A percentile compares a stretch with the other conserved stretches of the same genome.
phyloP scores from a whole-genome alignment of 768 basidiomycete species.

The Kockovaella imperatae region DNA sequence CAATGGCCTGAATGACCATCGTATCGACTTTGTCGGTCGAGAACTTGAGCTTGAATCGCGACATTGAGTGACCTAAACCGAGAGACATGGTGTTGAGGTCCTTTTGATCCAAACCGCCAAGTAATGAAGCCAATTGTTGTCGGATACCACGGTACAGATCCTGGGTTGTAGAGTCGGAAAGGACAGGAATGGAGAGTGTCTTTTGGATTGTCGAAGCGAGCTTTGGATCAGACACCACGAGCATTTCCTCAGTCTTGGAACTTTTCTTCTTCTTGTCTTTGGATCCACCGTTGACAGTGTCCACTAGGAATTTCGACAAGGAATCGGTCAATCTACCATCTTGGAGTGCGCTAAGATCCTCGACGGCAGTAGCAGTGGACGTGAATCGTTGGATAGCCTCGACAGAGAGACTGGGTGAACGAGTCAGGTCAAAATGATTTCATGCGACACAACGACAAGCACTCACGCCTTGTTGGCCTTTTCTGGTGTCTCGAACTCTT shows the following conservation, averaged over 20 bases:
- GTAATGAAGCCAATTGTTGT: constrained; percentile 70
- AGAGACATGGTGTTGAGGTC: constrained; percentile 96
- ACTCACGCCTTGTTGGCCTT: constrained; percentile 83
- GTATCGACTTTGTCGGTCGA: constrained; percentile 99
- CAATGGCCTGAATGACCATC: constrained; percentile 98
- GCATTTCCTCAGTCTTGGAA: constrained; percentile 62
- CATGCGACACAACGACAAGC: constrained; percentile 1
- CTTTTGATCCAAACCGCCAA: constrained; percentile 59
- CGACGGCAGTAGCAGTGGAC: constrained; percentile 91
- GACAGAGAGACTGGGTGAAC: constrained; percentile 64
- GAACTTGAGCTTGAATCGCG: constrained; percentile 97
- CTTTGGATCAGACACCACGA: constrained; percentile 78
- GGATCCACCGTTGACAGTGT: constrained; percentile 29
- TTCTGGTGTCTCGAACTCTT: constrained; percentile 89
- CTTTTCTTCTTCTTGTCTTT: constrained; percentile 66
- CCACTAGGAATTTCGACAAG: constrained; percentile 75
- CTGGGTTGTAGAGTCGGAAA: constrained; percentile 52
- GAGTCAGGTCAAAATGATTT: neutral
- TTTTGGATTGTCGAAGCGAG: constrained; percentile 83
- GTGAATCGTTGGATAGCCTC: constrained; percentile 94
- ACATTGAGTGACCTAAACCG: constrained; percentile 93
- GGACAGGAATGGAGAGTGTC: constrained; percentile 83
- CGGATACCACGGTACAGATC: constrained; percentile 97
- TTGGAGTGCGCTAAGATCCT: constrained; percentile 88
- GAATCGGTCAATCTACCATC: constrained; percentile 88